These are phyloP conservation scores for Ulvella scutata DNA, from an alignment of 139 green algal species.

Conservation along the genomic window DNA sequence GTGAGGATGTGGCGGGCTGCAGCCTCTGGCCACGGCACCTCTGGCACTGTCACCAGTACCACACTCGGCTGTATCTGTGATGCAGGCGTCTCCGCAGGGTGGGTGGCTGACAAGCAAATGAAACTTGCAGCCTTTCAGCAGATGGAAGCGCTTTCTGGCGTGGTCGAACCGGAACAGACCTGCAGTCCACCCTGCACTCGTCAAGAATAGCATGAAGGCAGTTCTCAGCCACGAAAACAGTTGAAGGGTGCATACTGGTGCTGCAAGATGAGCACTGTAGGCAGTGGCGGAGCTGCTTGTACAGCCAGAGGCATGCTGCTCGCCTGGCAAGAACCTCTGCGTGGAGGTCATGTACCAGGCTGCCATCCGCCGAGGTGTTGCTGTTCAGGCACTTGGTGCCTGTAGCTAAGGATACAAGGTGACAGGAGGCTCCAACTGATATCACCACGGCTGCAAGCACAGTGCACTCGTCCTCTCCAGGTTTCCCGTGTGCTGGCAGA, in stretches of 20 bases:
- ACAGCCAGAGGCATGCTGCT: neutral
- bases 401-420: neutral
- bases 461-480: neutral
- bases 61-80: too few relatives aligned
- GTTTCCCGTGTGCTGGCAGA: neutral
- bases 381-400: neutral
- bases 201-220: neutral
- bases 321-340: neutral
- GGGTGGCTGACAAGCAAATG: slow-evolving; percentile 66
- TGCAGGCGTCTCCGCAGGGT: slow-evolving; percentile 71
- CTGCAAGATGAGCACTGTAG: too few relatives aligned
- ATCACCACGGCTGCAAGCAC: neutral
- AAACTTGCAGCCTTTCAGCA: slow-evolving; percentile 33
- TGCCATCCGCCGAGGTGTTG: neutral
- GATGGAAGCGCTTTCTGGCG: slow-evolving; percentile 10
- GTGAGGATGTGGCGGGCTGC: neutral
- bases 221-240: neutral
- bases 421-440: too few relatives aligned
- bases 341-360: neutral
- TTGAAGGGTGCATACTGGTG: too few relatives aligned
- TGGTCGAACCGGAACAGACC: slow-evolving; percentile 7
- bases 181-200: neutral
- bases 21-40: neutral
- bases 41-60: too few relatives aligned
- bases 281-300: neutral